Conservation (phyloP, 768 basidiomycete species). For the Sporobolomyces roseus region DNA sequence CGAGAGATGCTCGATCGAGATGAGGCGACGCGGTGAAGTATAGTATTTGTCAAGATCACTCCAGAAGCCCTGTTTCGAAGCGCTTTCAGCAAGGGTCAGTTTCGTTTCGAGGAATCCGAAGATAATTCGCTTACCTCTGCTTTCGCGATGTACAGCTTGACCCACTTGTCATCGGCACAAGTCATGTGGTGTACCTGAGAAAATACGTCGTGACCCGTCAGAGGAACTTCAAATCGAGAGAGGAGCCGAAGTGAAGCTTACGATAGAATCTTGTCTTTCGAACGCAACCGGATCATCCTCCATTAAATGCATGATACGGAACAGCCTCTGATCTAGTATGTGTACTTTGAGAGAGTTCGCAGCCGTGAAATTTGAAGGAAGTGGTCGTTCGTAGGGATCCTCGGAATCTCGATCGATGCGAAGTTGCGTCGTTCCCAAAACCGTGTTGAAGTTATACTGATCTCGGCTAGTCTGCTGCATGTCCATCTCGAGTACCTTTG, state of each 20-base stretch:
- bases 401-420: not conserved
- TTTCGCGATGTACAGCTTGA: slow-evolving; percentile 25
- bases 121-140: not conserved
- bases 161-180: slow-evolving; percentile 22
- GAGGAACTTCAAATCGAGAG: not conserved
- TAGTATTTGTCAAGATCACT: slow-evolving; percentile 29
- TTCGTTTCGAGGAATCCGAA: not conserved
- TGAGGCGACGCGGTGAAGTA: not conserved
- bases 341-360: slow-evolving; percentile 6
- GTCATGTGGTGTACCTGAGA: slow-evolving; percentile 28
- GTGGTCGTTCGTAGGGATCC: slow-evolving; percentile 10
- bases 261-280: slow-evolving; percentile 17
- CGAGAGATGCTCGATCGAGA: slow-evolving; percentile 8
- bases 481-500: slow-evolving; percentile 18
- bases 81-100: not conserved
- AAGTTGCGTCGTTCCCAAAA: slow-evolving; percentile 13
- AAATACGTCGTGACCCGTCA: not conserved
- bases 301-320: slow-evolving; percentile 10
- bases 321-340: slow-evolving; percentile 1
- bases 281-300: not conserved
- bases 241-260: not conserved
- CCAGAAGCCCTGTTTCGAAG: slow-evolving; percentile 26
- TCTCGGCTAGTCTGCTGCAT: slow-evolving; percentile 5
- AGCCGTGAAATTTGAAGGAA: too few species aligned
- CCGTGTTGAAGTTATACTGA: slow-evolving; percentile 32